Base-by-base conservation (phyloP, 352 stramenopile genomes). In the Globisporangium rhizosaccharum region DNA sequence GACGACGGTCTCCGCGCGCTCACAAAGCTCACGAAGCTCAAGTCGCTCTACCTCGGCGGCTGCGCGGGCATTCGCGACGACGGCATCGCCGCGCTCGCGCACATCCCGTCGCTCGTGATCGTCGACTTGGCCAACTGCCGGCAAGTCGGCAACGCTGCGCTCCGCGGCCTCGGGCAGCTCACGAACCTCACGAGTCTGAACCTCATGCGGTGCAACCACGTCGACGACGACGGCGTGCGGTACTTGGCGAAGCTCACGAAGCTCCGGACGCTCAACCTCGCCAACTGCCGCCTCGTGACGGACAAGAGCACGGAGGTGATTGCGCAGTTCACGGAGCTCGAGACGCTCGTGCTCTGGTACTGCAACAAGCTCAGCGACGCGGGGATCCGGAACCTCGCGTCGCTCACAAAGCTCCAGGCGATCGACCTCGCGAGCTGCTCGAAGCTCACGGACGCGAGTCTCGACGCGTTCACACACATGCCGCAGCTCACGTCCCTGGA, bases 281-380 rank as follows among this genome's bases (percentile, higher is more conserved):
- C 80, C 9, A 91, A 89, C 57, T 96, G 84, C 51, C 84, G 88
- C 42, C 74, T 82, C 23, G 30, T 95, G n/a, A 91, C 85, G 0
- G 77, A 96, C 55, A 66, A 28, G 0, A 70, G 71, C 15, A 74
- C 72, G 7, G 18, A 56, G 23, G 61, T 81, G 11, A 61, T 96
- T 20, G 58, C 70, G 1, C 59, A 66, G 36, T 77, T 92, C 62
- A 63, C 66, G 18, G 48, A 62, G 7, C 61, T 96, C 6, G 68
- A 90, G 54, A 80, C 73, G 36, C 67, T 96, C 10, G 75, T 88
- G 37, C 62, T 96, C 10, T 88, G 83, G 73, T 89, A 94, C 66
- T 96, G 84, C 65, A 88, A 87, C 68, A 92, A 92, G 61, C 70
- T 96, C 26, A 92, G 79, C 0, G 83, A 96, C 65, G 26, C 26